Conservation (phyloP, 345 rosid genomes). For the Jatropha curcas region DNA sequence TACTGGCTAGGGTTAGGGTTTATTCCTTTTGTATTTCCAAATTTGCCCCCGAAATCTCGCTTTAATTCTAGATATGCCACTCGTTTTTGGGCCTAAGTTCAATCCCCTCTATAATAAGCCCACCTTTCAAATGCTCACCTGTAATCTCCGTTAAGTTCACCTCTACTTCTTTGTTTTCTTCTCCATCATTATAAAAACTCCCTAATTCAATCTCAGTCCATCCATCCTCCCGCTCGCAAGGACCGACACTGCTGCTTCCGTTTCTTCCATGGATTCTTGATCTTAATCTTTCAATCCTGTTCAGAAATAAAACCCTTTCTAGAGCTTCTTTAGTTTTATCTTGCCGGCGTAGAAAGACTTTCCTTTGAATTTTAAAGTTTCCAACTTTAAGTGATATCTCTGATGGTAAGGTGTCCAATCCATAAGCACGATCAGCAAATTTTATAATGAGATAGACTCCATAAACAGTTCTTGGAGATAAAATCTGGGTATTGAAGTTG, state of each 20-base stretch:
- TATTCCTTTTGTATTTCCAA: not conserved
- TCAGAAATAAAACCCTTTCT: conserved; percentile 1
- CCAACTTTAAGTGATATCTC: conserved; percentile 33
- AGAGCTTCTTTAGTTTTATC: conserved; percentile 21
- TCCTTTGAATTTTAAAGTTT: conserved; percentile 12
- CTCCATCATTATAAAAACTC: conserved; percentile 34
- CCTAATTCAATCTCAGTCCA: conserved; percentile 57
- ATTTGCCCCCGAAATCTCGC: not conserved
- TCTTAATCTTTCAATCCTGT: conserved; percentile 22
- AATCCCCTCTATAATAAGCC: conserved; percentile 49
- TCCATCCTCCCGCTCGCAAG: conserved; percentile 36
- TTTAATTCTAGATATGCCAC: not conserved
- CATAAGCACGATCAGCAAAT: conserved; percentile 38
- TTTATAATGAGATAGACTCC: conserved; percentile 47
- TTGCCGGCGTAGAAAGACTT: conserved; percentile 31
- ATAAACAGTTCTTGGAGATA: conserved; percentile 40
- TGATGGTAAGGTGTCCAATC: conserved; percentile 49
- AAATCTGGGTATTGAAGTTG: conserved; percentile 25
- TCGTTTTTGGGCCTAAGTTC: conserved; percentile 37
- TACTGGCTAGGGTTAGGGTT: conserved; percentile 1
- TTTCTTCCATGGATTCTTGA: conserved; percentile 7
- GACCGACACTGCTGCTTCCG: not conserved
- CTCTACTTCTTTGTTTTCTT: conserved; percentile 28
- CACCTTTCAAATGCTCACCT: conserved; percentile 49
- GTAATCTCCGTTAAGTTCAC: conserved; percentile 43